These are phyloP conservation scores for Canna indica DNA, from an alignment of 176 grass and related monocot species.

Conservation along the genomic window DNA sequence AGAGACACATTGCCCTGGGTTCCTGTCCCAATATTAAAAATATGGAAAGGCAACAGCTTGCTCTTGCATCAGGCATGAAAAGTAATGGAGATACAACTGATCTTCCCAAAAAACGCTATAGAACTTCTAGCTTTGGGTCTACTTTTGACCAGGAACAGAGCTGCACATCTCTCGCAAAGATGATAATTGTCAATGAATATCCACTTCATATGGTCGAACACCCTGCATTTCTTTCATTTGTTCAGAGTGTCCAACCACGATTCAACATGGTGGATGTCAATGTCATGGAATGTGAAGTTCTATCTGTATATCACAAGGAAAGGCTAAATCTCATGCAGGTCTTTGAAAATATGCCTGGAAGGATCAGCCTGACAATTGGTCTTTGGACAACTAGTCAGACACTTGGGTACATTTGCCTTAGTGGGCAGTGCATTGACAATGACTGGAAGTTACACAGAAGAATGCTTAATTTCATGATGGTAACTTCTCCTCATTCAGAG, in stretches of 20 bases:
- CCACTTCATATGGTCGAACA: conserved; percentile 16
- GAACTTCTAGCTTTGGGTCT: not conserved
- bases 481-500: conserved; percentile 17
- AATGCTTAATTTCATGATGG: conserved; percentile 16
- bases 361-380: conserved; percentile 2
- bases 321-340: conserved; percentile 7
- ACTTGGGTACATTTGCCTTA: conserved; percentile 14
- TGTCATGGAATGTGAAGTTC: not conserved
- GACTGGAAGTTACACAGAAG: conserved; percentile 10
- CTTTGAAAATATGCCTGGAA: conserved; percentile 8
- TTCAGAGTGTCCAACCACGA: conserved; percentile 7
- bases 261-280: conserved; percentile 1
- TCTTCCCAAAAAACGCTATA: conserved; percentile 7
- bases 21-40: conserved; percentile 16
- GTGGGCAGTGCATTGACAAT: conserved; percentile 4
- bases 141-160: conserved; percentile 16
- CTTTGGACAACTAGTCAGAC: conserved; percentile 15
- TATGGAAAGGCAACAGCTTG: not conserved
- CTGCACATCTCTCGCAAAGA: not conserved
- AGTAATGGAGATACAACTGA: not conserved
- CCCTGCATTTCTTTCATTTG: conserved; percentile 2
- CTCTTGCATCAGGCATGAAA: not conserved
- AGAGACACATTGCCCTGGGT: conserved; percentile 13
- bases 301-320: conserved; percentile 18
- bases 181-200: conserved; percentile 16